Evolutionary conservation across 164 flowering plant species (phyloP).

Genomic region (Euptelea pleiosperma): DNA sequence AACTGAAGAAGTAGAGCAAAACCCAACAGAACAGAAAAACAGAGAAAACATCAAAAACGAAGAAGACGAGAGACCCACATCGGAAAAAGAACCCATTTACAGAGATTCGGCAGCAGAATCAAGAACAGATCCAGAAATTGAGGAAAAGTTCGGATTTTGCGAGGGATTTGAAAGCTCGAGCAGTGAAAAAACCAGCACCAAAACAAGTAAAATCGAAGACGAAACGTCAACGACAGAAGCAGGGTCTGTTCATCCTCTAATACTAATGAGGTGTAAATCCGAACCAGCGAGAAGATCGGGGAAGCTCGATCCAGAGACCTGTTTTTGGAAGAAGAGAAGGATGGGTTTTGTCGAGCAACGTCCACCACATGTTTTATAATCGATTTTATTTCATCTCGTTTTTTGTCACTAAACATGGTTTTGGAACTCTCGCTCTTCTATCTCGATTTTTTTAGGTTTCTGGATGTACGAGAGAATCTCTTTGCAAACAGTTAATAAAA

Average conservation of each 20-base stretch:
- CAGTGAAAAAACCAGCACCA: neutral
- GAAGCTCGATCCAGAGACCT: slow-evolving; percentile 23
- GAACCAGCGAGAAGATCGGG: too few relatives aligned
- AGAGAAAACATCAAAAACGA: slow-evolving; percentile 9
- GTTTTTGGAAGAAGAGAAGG: slow-evolving; percentile 30
- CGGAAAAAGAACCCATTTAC: slow-evolving; percentile 19
- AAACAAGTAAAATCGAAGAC: neutral
- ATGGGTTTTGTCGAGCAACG: slow-evolving; percentile 20
- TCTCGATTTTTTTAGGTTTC: neutral
- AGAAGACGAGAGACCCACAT: slow-evolving; percentile 14
- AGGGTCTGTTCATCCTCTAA: too few relatives aligned
- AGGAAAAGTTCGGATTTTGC: slow-evolving; percentile 13
- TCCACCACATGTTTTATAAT: slow-evolving; percentile 13
- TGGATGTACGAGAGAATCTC: too few relatives aligned
- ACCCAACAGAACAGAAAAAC: slow-evolving; percentile 13
- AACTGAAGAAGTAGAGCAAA: slow-evolving; percentile 14
- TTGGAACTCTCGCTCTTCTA: too few relatives aligned
- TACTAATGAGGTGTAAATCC: slow-evolving; percentile 42
- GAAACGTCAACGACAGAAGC: too few relatives aligned
- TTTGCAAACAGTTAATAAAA: too few relatives aligned
- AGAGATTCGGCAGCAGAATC: slow-evolving; percentile 25
- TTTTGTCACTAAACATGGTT: too few relatives aligned
- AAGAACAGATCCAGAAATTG: slow-evolving; percentile 23
- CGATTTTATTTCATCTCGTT: too few relatives aligned
- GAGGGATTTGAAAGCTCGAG: slow-evolving; percentile 15